These are phyloP conservation scores for Phytopythium aichiense DNA, from an alignment of 352 stramenopile species.

Conservation along the genomic window DNA sequence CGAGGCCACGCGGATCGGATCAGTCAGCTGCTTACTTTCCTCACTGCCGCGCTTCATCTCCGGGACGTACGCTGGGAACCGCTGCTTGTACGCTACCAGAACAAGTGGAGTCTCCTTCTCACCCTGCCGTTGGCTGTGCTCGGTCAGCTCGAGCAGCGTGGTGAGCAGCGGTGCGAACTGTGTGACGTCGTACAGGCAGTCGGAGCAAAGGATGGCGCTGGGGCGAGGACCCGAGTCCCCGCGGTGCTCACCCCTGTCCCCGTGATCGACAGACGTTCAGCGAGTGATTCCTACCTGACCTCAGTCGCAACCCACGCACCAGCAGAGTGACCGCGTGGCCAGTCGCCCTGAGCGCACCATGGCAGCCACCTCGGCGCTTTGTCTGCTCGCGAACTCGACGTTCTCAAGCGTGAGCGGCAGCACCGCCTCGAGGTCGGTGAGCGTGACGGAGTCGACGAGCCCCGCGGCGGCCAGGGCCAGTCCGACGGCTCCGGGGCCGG, in stretches of 20 bases:
- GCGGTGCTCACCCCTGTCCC: conserved; percentile 4
- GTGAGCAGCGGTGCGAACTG: conserved; percentile 32
- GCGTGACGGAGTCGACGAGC: conserved; percentile 28
- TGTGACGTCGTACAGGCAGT: conserved; percentile 63
- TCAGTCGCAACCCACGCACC: conserved; percentile 18
- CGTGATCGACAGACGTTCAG: neutral
- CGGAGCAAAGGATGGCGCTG: conserved; percentile 46
- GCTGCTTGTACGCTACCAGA: conserved; percentile 74
- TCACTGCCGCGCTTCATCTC: neutral
- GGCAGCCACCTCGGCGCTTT: conserved; percentile 18
- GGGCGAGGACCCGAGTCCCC: neutral
- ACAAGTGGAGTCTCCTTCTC: conserved; percentile 7
- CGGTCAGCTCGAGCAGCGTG: conserved; percentile 40
- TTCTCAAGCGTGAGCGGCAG: conserved; percentile 41
- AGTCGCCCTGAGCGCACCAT: conserved; percentile 21
- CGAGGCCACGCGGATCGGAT: neutral
- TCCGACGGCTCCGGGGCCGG: conserved; percentile 48
- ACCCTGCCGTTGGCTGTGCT: neutral
- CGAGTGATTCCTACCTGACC: neutral
- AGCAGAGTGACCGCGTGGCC: conserved; percentile 23
- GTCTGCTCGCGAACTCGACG: conserved; percentile 13
- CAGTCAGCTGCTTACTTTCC: neutral
- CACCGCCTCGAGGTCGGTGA: conserved; percentile 53
- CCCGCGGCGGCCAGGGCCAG: conserved; percentile 28
- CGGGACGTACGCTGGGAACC: conserved; percentile 25